These are phyloP conservation scores for Euphorbia tirucalli DNA, from an alignment of 345 rosid genomes.

Conservation along the genomic window DNA sequence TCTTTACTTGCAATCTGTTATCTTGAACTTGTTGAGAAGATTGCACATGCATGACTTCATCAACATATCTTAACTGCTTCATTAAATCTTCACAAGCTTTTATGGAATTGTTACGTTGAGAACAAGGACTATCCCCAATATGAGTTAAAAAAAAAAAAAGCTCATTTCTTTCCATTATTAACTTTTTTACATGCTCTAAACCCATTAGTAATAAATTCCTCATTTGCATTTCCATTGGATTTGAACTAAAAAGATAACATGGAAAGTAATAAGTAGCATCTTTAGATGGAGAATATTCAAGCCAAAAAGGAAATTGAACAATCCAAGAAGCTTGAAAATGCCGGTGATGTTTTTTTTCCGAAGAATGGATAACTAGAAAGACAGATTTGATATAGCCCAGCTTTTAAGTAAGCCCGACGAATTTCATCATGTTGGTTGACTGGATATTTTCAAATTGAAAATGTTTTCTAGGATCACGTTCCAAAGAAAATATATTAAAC, in stretches of 20 bases:
- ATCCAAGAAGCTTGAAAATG: neutral
- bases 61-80: neutral
- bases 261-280: neutral
- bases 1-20: neutral
- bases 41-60: no score
- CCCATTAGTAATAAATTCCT: neutral
- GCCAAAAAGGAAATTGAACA: neutral
- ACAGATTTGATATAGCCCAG: no score
- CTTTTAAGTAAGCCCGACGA: no score
- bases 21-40: no score
- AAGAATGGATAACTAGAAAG: no score
- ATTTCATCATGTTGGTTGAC: no score
- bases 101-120: neutral
- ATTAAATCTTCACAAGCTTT: neutral
- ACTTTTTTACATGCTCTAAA: neutral
- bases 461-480: no score
- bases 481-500: no score
- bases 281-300: neutral
- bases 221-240: neutral
- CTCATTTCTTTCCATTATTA: neutral
- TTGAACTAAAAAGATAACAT: slow-evolving; percentile 1
- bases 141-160: neutral
- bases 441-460: no score
- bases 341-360: neutral
- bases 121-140: neutral